Base-by-base conservation (phyloP, 805 yeast species). In the Candida pseudoglaebosa region DNA sequence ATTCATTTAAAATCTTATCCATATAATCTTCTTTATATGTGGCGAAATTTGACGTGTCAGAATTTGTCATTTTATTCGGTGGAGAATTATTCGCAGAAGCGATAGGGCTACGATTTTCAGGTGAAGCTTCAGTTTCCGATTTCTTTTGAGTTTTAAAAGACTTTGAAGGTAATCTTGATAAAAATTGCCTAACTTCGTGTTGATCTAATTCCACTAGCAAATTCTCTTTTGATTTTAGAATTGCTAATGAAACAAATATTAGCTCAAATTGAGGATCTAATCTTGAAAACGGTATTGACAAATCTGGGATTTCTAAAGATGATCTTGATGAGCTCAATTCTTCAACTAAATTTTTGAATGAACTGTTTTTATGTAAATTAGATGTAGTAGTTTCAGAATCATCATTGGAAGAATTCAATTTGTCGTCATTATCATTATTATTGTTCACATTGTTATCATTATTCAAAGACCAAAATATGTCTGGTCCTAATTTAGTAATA, bases 141-240 rank as follows among this genome's bases (percentile, higher is more conserved):
- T 12, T 19, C 26, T 32, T 32, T 32, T 21, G 24, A 19, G 41
- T 42, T 24, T 53, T 57, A 56, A 65, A 60, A 12, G 68, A 61
- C 43, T 67, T 67, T 10, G 80, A 69, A 1, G 80, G 77, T 34
- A 75, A 54, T 28, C 81, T 74, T 44, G 78, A 77, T 44, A 90
- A 69, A 47, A 80, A 79, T 54, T 89, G 95, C 28, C 89, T 71
- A 32, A 88, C 86, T 61, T 90, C 98, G 46, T 85, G 80, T 56
- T 87, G 95, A 53, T 90, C 98, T 46, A 89, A 80, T 56, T 90
- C 97, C 46, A 86, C 72, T 39, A 90, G 70, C 28, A 84, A 78
- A 48, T 78, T 78, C 49, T 84, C 90, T 58, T 83, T 82, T 37
- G 91, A 80, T 59, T 86, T 86, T 47, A 90, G 65, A 28, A 90